Evolutionary conservation across 768 basidiomycete species (phyloP).

Genomic region (Termitomyces bulborhizus): DNA sequence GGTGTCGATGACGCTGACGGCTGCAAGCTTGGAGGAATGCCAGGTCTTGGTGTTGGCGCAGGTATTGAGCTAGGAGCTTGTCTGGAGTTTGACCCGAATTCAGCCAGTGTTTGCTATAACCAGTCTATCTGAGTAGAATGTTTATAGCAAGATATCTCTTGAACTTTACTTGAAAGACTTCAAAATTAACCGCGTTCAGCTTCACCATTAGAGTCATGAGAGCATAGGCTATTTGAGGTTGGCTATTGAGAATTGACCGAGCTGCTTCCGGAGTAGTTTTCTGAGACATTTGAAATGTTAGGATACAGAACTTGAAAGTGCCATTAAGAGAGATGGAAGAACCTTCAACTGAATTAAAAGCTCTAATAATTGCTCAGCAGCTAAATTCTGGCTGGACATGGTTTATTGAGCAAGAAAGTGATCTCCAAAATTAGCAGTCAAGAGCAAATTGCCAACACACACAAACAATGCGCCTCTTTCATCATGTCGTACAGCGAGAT

Average conservation of each 20-base stretch:
- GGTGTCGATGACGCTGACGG: constrained; percentile 27
- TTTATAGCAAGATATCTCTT: neutral
- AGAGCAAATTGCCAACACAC: neutral
- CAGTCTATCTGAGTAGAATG: neutral
- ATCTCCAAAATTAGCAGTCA: neutral
- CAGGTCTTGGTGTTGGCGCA: constrained; percentile 15
- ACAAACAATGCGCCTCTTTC: constrained; percentile 7
- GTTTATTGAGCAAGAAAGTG: neutral
- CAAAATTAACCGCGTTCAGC: constrained; percentile 67
- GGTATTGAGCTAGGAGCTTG: constrained; percentile 19
- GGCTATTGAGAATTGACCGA: constrained; percentile 58
- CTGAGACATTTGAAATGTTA: constrained; percentile 25
- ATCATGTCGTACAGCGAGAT: too few relatives aligned
- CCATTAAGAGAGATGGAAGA: constrained; percentile 1
- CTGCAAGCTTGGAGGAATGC: constrained; percentile 18
- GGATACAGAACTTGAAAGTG: neutral
- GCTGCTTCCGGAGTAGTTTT: constrained; percentile 73
- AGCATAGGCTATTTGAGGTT: constrained; percentile 73
- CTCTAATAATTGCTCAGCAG: constrained; percentile 66
- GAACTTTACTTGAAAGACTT: constrained; percentile 61
- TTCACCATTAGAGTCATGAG: constrained; percentile 74
- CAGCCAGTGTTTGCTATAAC: constrained; percentile 55
- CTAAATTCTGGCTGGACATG: constrained; percentile 49
- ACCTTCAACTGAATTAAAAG: constrained; percentile 74
- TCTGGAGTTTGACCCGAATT: constrained; percentile 30